Conservation (phyloP, 1,284 basidiomycete species). For the Golubevia sp. region DNA sequence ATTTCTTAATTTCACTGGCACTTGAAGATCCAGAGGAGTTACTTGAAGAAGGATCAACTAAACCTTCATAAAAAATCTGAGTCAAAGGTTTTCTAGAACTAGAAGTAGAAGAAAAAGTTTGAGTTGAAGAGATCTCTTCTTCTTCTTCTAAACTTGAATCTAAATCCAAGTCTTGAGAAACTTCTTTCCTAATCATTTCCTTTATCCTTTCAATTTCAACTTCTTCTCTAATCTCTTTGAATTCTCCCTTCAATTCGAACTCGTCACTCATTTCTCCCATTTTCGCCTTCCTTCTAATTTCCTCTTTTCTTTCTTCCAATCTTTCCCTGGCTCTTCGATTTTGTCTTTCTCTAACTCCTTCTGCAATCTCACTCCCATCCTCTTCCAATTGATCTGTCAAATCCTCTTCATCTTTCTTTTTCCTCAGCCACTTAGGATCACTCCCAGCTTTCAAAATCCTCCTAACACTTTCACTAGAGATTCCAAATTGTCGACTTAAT, state of each 20-base stretch:
- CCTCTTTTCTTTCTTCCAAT: too few species aligned
- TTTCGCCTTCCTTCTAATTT: too few species aligned
- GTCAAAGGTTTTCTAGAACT: background rate
- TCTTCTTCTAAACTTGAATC: too few species aligned
- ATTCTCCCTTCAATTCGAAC: too few species aligned
- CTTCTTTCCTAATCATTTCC: too few species aligned
- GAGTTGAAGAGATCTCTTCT: too few species aligned
- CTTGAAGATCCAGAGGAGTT: slow-evolving; percentile 10
- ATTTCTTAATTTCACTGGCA: slow-evolving; percentile 12
- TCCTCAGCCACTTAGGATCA: background rate
- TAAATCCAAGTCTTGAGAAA: too few species aligned
- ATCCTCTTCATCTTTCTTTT: too few species aligned
- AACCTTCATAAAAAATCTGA: slow-evolving; percentile 23
- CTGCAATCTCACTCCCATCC: background rate
- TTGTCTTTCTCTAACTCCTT: background rate
- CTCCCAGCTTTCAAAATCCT: slow-evolving; percentile 39
- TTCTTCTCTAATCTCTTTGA: too few species aligned
- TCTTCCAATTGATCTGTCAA: slow-evolving; percentile 11
- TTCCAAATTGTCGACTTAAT: slow-evolving; percentile 39
- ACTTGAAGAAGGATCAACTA: slow-evolving; percentile 36
- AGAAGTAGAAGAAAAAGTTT: too few species aligned
- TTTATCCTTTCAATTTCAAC: too few species aligned
- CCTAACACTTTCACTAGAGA: slow-evolving; percentile 45
- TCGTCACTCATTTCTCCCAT: too few species aligned
- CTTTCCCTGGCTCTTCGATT: slow-evolving; percentile 11